Conservation (phyloP, 345 rosid genomes). For the Combretum micranthum region DNA sequence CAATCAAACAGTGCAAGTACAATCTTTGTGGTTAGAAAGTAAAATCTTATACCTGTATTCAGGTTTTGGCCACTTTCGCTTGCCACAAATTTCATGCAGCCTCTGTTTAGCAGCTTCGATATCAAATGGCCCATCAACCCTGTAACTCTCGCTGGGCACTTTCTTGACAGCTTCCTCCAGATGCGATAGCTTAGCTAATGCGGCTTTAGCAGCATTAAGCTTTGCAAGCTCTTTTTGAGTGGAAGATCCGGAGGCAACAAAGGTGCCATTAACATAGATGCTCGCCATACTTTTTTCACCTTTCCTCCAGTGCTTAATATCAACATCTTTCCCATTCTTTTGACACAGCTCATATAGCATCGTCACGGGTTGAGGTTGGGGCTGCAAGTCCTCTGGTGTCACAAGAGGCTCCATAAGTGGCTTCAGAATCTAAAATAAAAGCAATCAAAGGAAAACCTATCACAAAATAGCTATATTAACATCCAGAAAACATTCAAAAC, state of each 20-base stretch:
- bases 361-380: conserved; percentile 68
- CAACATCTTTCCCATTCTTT: conserved; percentile 46
- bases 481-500: not conserved
- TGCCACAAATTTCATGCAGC: conserved; percentile 46
- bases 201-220: conserved; percentile 58
- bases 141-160: not conserved
- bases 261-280: conserved; percentile 42
- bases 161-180: conserved; percentile 2
- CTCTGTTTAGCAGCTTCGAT: conserved; percentile 50
- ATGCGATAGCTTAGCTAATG: conserved; percentile 35
- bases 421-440: conserved; percentile 46
- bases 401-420: conserved; percentile 65
- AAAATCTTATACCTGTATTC: conserved; percentile 36
- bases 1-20: conserved; percentile 1
- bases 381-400: conserved; percentile 43
- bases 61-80: conserved; percentile 67
- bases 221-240: conserved; percentile 57
- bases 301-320: conserved; percentile 31
- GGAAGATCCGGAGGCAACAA: conserved; percentile 47
- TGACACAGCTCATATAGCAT: conserved; percentile 52
- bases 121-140: conserved; percentile 12
- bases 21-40: not conserved
- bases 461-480: not conserved
- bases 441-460: not conserved
- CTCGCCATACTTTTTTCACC: conserved; percentile 28